These are phyloP conservation scores for Meyerozyma athensensis DNA, from an alignment of 1,139 yeast genomes.

Conservation along the genomic window DNA sequence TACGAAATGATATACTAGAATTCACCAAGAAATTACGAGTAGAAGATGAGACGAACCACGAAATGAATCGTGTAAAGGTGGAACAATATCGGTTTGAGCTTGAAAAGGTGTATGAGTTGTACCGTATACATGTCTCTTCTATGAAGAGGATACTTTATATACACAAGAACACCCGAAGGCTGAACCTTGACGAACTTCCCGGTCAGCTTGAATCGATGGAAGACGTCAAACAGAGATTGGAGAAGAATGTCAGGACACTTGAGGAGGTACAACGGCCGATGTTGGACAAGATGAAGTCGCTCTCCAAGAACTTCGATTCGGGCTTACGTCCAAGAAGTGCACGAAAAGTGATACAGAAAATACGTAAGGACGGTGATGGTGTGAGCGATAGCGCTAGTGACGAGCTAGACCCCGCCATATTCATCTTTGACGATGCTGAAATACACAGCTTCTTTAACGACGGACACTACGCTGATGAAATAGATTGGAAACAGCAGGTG, in stretches of 20 bases:
- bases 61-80: constrained; percentile 12
- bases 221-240: constrained; percentile 15
- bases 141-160: constrained; percentile 19
- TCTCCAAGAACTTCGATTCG: constrained; percentile 23
- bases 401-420: constrained; percentile 7
- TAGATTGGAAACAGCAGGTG: constrained; percentile 13
- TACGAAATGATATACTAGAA: constrained; percentile 31
- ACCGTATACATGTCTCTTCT: constrained; percentile 22
- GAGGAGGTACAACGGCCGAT: constrained; percentile 33
- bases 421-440: constrained; percentile 9
- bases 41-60: constrained; percentile 6
- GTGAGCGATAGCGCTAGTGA: constrained; percentile 6
- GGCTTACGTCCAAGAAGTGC: neutral
- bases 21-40: constrained; percentile 15
- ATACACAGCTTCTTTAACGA: constrained; percentile 9
- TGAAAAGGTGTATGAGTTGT: constrained; percentile 23
- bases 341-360: constrained; percentile 11
- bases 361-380: constrained; percentile 7
- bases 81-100: constrained; percentile 24
- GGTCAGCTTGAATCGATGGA: constrained; percentile 19
- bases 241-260: constrained; percentile 23
- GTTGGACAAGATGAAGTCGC: constrained; percentile 28
- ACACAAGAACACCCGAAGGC: constrained; percentile 13
- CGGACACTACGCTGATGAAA: constrained; percentile 5
- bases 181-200: constrained; percentile 19